A percentile compares a stretch with the other conserved stretches of the same genome.
These are phyloP conservation scores for Podospora pseudopauciseta DNA, from an alignment of 495 filamentous ascomycete genomes.

Conservation along the genomic window DNA sequence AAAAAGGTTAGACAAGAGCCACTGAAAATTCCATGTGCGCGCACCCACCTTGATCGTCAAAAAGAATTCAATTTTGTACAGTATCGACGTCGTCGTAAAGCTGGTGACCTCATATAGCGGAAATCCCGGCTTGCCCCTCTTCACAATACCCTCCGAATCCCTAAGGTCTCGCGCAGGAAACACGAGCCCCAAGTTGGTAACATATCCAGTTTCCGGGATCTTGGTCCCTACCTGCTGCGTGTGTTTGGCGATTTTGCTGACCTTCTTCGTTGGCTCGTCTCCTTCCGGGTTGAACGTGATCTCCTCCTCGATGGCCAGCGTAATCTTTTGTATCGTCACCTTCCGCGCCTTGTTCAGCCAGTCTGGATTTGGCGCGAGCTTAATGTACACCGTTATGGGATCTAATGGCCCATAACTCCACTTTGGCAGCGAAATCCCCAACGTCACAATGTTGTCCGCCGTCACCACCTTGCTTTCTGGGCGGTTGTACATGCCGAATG, in stretches of 20 bases:
- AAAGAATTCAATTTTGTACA: constrained; percentile 98
- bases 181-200: constrained; percentile 84
- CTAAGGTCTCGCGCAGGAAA: constrained; percentile 88
- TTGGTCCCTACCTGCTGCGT: constrained; percentile 76
- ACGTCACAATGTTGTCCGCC: constrained; percentile 84
- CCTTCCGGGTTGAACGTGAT: constrained; percentile 97
- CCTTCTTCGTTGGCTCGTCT: constrained; percentile 90
- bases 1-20: constrained; percentile 13
- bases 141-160: constrained; percentile 84
- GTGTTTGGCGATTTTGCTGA: constrained; percentile 80
- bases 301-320: constrained; percentile 91
- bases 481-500: constrained; percentile 99
- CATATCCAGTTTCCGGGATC: constrained; percentile 80
- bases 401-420: constrained; percentile 97
- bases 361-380: constrained; percentile 84
- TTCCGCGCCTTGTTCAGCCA: constrained; percentile 85
- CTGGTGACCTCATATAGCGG: constrained; percentile 83
- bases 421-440: constrained; percentile 84
- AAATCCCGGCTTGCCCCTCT: constrained; percentile 79
- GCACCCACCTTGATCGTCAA: constrained; percentile 82
- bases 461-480: constrained; percentile 82
- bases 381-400: constrained; percentile 92
- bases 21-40: not conserved
- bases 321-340: constrained; percentile 92
- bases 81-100: constrained; percentile 88